Evolutionary conservation across 306 rosid genomes (phyloP).

Genomic region (Trifolium fragiferum): DNA sequence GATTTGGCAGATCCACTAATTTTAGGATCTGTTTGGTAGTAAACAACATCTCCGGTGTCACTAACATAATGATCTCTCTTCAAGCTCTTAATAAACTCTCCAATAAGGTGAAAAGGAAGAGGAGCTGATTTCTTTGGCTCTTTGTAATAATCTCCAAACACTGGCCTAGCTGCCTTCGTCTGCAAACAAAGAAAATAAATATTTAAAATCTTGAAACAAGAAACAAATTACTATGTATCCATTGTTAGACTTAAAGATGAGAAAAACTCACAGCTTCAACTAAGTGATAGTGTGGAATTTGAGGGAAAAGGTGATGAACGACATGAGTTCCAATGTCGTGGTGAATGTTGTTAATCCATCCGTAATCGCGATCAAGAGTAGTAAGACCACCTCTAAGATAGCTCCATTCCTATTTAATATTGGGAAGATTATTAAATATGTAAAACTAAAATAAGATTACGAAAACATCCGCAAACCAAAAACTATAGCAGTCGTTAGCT

Average conservation of each 20-base stretch:
- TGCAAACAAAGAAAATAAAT: conserved; percentile 43
- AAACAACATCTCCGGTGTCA: conserved; percentile 87
- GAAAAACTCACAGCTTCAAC: conserved; percentile 83
- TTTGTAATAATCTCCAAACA: conserved; percentile 76
- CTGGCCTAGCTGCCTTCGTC: conserved; percentile 93
- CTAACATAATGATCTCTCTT: conserved; percentile 80
- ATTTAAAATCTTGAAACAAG: not conserved
- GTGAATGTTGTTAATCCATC: conserved; percentile 77
- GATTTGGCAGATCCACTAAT: conserved; percentile 43
- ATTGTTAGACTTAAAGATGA: not conserved
- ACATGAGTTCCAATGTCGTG: conserved; percentile 87
- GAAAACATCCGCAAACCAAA: not conserved
- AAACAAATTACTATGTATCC: not conserved
- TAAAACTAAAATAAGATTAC: not conserved
- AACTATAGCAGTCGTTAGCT: not conserved
- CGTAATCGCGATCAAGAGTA: conserved; percentile 92
- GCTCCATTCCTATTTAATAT: conserved; percentile 68
- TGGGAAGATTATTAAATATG: conserved; percentile 1
- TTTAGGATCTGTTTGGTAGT: conserved; percentile 75
- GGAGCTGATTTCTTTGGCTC: conserved; percentile 81
- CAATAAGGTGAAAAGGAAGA: conserved; percentile 82
- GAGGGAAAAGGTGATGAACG: conserved; percentile 81
- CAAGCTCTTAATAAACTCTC: conserved; percentile 68
- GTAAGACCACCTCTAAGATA: conserved; percentile 83
- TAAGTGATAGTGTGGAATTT: conserved; percentile 80